A percentile compares a stretch with the other conserved stretches of the same genome.
Conservation (phyloP, 106 monocot species). For the Dioscorea dumetorum region DNA sequence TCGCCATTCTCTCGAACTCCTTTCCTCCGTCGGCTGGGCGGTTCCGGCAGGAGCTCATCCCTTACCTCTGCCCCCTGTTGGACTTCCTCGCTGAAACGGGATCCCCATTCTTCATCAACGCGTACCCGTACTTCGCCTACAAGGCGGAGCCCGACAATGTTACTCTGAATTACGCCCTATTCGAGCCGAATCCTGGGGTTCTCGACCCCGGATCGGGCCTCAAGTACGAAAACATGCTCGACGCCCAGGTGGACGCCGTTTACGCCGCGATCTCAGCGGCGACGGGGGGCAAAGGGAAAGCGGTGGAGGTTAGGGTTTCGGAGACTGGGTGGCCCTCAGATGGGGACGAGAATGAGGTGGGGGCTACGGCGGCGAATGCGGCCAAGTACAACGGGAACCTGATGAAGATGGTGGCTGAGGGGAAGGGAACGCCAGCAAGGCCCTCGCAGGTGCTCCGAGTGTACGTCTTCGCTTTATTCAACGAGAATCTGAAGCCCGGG, state of each 20-base stretch:
- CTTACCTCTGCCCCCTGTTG: conserved; percentile 4
- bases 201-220: background rate
- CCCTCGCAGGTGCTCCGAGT: background rate
- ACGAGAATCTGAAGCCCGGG: conserved; percentile 7
- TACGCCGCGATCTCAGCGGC: conserved; percentile 9
- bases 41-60: conserved; percentile 6
- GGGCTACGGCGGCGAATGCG: conserved; percentile 2
- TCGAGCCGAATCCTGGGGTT: conserved; percentile 1
- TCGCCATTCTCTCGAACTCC: background rate
- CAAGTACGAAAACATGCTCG: conserved; percentile 7
- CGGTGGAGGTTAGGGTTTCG: conserved; percentile 1
- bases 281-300: background rate
- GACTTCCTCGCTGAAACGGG: conserved; percentile 9
- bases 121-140: conserved; percentile 16
- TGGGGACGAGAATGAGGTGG: conserved; percentile 4
- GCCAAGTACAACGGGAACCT: conserved; percentile 7
- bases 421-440: conserved; percentile 7
- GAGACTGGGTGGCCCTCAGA: conserved; percentile 8
- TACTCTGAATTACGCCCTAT: background rate
- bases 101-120: conserved; percentile 7
- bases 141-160: conserved; percentile 1
- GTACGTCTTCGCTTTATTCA: conserved; percentile 7
- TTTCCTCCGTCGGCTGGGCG: conserved; percentile 2
- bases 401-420: conserved; percentile 13
- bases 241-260: conserved; percentile 9